Evolutionary conservation across 1,284 basidiomycete species (phyloP).

Genomic region (Irpex lacteus): DNA sequence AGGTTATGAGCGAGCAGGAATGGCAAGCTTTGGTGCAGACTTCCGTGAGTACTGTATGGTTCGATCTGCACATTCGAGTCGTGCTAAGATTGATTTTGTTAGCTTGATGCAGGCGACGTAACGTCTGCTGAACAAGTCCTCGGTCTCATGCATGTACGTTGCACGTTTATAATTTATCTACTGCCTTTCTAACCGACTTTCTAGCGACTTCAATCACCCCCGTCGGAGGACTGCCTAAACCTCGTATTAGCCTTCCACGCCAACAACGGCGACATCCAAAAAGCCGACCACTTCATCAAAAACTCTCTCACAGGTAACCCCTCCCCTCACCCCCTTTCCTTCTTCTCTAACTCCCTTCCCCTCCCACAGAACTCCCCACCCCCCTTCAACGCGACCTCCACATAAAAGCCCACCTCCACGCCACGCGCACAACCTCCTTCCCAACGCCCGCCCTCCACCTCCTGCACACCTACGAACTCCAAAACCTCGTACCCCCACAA

Average conservation of each 20-base stretch:
- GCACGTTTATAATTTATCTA: too few species aligned
- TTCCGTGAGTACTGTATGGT: slow-evolving; percentile 19
- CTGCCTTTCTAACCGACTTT: background rate
- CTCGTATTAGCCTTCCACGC: slow-evolving; percentile 50
- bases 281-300: slow-evolving; percentile 45
- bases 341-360: background rate
- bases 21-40: slow-evolving; percentile 46
- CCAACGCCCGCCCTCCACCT: slow-evolving; percentile 55
- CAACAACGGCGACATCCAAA: slow-evolving; percentile 39
- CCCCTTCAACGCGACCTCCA: slow-evolving; percentile 65
- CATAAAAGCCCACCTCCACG: slow-evolving; percentile 55
- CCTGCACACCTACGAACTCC: slow-evolving; percentile 65
- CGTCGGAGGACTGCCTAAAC: slow-evolving; percentile 41
- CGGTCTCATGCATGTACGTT: slow-evolving; percentile 49
- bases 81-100: slow-evolving; percentile 1
- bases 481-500: slow-evolving; percentile 57
- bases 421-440: slow-evolving; percentile 38
- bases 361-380: slow-evolving; percentile 40
- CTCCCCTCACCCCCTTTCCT: slow-evolving; percentile 12
- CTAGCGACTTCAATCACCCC: slow-evolving; percentile 37
- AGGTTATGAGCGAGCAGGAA: slow-evolving; percentile 33
- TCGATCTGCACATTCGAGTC: background rate
- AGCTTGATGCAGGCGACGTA: slow-evolving; percentile 36
- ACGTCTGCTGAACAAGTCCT: slow-evolving; percentile 34
- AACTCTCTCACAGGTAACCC: slow-evolving; percentile 36